Conservation (phyloP, 306 rosid genomes). For the Hippophae gyantsensis region DNA sequence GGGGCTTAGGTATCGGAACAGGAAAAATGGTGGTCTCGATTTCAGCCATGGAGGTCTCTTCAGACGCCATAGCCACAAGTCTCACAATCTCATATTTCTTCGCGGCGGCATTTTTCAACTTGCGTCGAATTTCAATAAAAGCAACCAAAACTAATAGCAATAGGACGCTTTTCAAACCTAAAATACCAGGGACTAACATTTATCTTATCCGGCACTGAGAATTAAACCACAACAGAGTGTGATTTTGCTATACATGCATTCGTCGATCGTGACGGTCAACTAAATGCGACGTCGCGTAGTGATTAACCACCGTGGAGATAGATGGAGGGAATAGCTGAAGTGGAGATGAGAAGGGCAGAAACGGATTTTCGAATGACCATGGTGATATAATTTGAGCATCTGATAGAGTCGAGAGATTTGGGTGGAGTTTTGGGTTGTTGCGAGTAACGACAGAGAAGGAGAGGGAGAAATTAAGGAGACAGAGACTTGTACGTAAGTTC, state of each 20-base stretch:
- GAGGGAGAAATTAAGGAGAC: background rate
- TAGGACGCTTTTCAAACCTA: conserved; percentile 48
- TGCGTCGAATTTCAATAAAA: conserved; percentile 27
- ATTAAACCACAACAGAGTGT: conserved; percentile 31
- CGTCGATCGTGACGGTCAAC: background rate
- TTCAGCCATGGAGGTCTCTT: conserved; percentile 34
- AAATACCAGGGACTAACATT: conserved; percentile 32
- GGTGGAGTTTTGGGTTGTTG: background rate
- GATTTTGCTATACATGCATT: conserved; percentile 33
- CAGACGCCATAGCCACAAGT: conserved; percentile 26
- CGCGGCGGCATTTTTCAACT: conserved; percentile 37
- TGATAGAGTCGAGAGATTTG: conserved; percentile 6
- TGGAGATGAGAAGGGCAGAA: conserved; percentile 8
- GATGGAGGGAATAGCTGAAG: conserved; percentile 2
- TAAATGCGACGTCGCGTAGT: background rate
- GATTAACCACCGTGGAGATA: background rate
- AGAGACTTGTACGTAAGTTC: conserved; percentile 7
- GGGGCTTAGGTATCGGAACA: conserved; percentile 3
- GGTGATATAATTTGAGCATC: conserved; percentile 9
- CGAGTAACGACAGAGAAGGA: background rate
- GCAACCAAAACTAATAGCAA: conserved; percentile 23
- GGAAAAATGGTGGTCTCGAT: conserved; percentile 17
- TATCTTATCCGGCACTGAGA: conserved; percentile 39
- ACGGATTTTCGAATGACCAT: conserved; percentile 6
- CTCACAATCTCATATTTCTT: conserved; percentile 37